Percentiles rank a stretch among this genome's conserved stretches.
These are phyloP conservation scores for Ocimum tenuiflorum DNA, from an alignment of 257 asterid genomes.

Conservation along the genomic window DNA sequence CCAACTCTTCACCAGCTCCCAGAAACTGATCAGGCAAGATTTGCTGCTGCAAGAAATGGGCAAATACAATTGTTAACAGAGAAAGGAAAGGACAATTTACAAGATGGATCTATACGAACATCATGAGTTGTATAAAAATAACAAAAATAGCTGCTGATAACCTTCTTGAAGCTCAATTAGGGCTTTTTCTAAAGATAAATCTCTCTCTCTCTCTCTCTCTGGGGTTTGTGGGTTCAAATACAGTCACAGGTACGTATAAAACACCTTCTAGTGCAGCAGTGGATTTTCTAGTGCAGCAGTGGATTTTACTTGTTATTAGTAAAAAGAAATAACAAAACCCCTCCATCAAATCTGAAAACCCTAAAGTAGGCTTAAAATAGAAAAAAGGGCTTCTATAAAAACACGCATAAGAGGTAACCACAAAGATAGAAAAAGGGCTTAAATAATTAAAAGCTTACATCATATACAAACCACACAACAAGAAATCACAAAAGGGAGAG, in stretches of 20 bases:
- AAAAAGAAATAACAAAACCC: not conserved
- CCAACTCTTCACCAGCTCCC: not conserved
- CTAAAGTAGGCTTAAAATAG: not conserved
- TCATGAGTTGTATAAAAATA: too few species aligned
- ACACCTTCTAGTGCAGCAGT: not conserved
- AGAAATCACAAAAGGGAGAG: not conserved
- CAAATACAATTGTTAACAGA: not conserved
- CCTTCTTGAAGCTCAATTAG: not conserved
- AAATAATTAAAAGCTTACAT: not conserved
- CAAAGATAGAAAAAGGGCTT: not conserved
- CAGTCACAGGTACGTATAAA: too few species aligned
- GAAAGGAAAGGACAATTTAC: not conserved
- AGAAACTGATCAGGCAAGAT: constrained; percentile 8
- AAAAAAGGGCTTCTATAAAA: not conserved
- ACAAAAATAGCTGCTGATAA: not conserved
- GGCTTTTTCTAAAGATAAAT: not conserved
- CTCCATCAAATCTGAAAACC: constrained; percentile 17
- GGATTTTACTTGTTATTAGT: not conserved
- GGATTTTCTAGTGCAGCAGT: not conserved
- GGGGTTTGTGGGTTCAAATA: not conserved
- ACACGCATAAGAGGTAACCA: not conserved
- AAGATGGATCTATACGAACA: not conserved
- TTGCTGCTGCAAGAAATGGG: constrained; percentile 16
- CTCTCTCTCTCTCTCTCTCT: not conserved
- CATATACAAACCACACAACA: not conserved